Conservation (phyloP, 495 filamentous ascomycete species). For the Hypoxylon subgilvum region DNA sequence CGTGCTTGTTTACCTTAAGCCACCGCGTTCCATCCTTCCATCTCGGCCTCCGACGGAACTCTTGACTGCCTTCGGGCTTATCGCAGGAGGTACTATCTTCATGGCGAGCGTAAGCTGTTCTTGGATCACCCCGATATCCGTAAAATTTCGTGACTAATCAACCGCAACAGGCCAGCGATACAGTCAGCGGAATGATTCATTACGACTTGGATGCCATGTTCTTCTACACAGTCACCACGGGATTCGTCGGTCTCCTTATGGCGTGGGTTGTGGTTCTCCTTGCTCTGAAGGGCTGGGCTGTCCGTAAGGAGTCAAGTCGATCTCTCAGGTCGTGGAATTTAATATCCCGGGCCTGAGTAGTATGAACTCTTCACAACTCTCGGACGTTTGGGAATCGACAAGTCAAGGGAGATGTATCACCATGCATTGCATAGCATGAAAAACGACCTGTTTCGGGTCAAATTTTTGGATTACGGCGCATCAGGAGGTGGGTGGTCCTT, state of each 20-base stretch:
- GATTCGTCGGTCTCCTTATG: constrained; percentile 82
- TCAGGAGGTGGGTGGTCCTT: constrained; percentile 24
- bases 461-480: constrained; percentile 30
- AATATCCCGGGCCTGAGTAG: constrained; percentile 13
- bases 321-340: constrained; percentile 25
- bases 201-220: constrained; percentile 85
- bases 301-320: constrained; percentile 60
- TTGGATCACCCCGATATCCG: background rate
- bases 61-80: constrained; percentile 82
- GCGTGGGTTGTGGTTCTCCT: constrained; percentile 78
- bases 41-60: constrained; percentile 91
- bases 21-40: constrained; percentile 83
- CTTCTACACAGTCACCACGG: constrained; percentile 88
- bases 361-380: background rate
- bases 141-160: constrained; percentile 21
- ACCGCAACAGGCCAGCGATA: constrained; percentile 64
- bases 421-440: constrained; percentile 14
- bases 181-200: constrained; percentile 75
- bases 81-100: constrained; percentile 86
- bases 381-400: background rate
- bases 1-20: constrained; percentile 76
- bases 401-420: background rate
- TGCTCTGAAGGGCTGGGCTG: constrained; percentile 89
- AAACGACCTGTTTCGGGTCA: constrained; percentile 8
- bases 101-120: constrained; percentile 79